Evolutionary conservation across 345 rosid genomes (phyloP), one percentile per base, ranked within the genome.

Genomic region (Gossypium turneri): DNA sequence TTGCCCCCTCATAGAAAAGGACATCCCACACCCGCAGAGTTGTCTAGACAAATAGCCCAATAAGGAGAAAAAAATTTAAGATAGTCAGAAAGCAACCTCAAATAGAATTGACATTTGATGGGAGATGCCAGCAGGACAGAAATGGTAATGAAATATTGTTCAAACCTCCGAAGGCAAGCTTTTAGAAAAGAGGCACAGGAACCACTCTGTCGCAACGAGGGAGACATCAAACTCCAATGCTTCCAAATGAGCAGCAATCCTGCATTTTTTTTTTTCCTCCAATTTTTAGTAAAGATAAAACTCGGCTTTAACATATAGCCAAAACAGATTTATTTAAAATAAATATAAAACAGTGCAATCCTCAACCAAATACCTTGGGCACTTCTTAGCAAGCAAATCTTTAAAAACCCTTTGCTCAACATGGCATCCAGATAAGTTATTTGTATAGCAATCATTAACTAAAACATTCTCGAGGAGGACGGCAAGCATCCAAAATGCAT

Each of bases 201-300:
- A 96, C 98, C 99, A 96, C 85, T 96, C 98, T 0, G 99, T 92
- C 77, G 99, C 92, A 76, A 96, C 99, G 61, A 96, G 99, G 78
- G 99, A 89, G 62, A 93, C 97, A 80, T 96, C 99, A 82, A 96
- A 96, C 76, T 92, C 98, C 84, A 92, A 76, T 71, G 83, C 90
- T 75, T 96, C 99, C 84, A 96, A 85, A 81, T 93, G 99, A 73
- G 88, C 61, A 75, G 99, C 90, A 77, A 96, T 85, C 88, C 99
- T 96, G 92, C 76, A 79, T 58, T 63, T 79, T 73, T 27, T 27
- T 20, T n/a, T 57, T 25, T 5, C 7, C 20, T 71, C 55, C 24
- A 3, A 29, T 16, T 69, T n/a, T 77, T 74, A 71, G 60, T 58
- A 11, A 34, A 45, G 27, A n/a, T 45, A 68, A 59, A 64, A 38